A percentile compares a stretch with the other conserved stretches of the same genome.
Conservation (phyloP, 345 rosid species). For the Eucalyptus brandiana region DNA sequence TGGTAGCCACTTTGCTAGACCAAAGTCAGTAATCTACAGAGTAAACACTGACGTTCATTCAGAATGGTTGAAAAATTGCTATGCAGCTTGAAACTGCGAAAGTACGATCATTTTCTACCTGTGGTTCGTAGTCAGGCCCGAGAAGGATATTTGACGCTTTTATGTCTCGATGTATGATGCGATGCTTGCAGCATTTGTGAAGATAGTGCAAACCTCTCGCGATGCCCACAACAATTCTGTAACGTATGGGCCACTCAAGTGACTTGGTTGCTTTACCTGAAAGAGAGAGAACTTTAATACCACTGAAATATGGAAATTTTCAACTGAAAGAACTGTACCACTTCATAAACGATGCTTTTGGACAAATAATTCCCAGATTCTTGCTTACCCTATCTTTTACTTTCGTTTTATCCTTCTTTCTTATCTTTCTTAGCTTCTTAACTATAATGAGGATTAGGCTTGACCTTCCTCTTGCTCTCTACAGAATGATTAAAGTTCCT, state of each 20-base stretch:
- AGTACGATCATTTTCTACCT: conserved; percentile 13
- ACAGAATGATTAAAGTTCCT: neutral
- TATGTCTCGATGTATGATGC: conserved; percentile 92
- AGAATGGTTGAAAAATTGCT: neutral
- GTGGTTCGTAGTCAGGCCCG: conserved; percentile 82
- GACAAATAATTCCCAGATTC: neutral
- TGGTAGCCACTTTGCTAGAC: conserved; percentile 93
- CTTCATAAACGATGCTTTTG: neutral
- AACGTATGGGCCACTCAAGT: conserved; percentile 61
- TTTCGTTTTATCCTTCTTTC: neutral
- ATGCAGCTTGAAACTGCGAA: neutral
- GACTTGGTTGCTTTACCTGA: conserved; percentile 20
- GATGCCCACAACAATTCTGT: conserved; percentile 71
- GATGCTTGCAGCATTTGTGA: conserved; percentile 74
- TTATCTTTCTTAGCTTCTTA: neutral
- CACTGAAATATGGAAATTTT: neutral
- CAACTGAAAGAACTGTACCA: neutral
- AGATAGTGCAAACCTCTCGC: conserved; percentile 85
- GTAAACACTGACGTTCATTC: neutral
- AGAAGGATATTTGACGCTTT: conserved; percentile 92
- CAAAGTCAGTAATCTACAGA: conserved; percentile 82
- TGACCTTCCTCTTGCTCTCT: neutral
- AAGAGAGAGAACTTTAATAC: neutral
- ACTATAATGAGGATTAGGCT: neutral
- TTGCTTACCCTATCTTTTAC: neutral